Base-by-base conservation (phyloP, 176 grass and related monocot genomes). In the Miscanthus lutarioriparius region DNA sequence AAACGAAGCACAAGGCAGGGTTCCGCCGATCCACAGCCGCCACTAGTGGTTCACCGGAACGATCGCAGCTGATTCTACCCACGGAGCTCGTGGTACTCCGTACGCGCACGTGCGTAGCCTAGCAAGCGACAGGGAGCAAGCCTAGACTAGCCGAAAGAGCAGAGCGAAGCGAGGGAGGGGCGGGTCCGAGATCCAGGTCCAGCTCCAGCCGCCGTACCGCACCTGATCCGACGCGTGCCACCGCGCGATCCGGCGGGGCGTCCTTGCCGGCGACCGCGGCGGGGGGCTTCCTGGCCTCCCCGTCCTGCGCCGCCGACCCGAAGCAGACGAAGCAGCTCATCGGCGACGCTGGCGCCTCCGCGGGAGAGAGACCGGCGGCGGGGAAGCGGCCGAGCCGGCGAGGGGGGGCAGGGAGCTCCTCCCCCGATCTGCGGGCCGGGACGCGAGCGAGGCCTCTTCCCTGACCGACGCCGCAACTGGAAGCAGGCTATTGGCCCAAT, bases 301-400 rank as follows among this genome's bases (percentile, higher is more conserved):
- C 82, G 73, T 90, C 87, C 56, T 91, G 59, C 59, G 59, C 59
- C 59, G 32, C 32, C 79, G 94, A 91, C 81, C 91, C 82, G 84
- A 91, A 97, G 91, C 94, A 97, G 76, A 80, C 77, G 85, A 97
- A 97, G 87, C 94, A 94, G 81, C 91, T 81, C 94, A 97, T 97
- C 91, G 10, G 58, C 2, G 58, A 23, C 10, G 20, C 20, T 35
- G 33, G 4, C 33, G 33, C 33, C 33, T 35, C 33, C 3, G 33
- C 33, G 3, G 33, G 32, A 33, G 32, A 33, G 32, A 33, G 32
- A 33, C 20, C 54, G 54, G 19, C 19, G 53, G 53, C 17, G 53
- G 20, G 19, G 20, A 8, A n/a, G 8, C 20, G 51, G 17, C 53
- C 17, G 53, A 22, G 53, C 19, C 10, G 58, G 9, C 22, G 58